Evolutionary conservation across 148 eudicot genomes (phyloP), one percentile per base, ranked within the genome.

Genomic region (Tetragonia tetragonoides): DNA sequence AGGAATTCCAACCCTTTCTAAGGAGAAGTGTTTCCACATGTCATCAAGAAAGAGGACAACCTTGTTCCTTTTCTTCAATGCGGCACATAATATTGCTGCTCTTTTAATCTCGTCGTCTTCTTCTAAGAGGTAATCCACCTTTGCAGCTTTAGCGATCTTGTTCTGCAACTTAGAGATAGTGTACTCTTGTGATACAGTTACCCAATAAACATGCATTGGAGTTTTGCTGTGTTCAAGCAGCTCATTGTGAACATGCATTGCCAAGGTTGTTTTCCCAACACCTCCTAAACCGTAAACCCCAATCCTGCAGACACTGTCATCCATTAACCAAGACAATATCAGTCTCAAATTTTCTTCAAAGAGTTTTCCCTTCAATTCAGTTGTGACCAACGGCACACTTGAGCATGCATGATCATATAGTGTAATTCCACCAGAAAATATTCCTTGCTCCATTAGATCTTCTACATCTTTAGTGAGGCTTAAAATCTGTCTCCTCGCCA

Each of bases 331-430:
- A 2, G 67, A 60, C 54, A 74, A 60, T 28, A 74, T 42, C 77
- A 60, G 23, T 24, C 17, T 39, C 77, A 74, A 60, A 74, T 59
- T 74, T 61, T 38, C 68, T 41, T 74, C n/a, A 61, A 74, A 74
- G n/a, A 40, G 1, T 23, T 10, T 63, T 40, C 77, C 77, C 61
- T 74, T 74, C 12, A 74, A 56, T 39, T 74, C 46, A 8, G 77
- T 42, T 40, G 77, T 74, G 23, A 74, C 68, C 54, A 74, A 24
- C n/a, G 77, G 77, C 68, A 74, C 67, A 60, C 66, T 44, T 23
- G 77, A 74, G 46, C 68, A 60, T 60, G 77, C 77, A 74, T 74
- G 77, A 61, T 74, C 77, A 60, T 74, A 63, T 5, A 74, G 54
- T 40, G 77, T 74, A 39, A 74, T 15, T 14, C 68, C 68, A 61